Percentiles rank a stretch among this genome's conserved stretches.
phyloP scores from a whole-genome alignment of 345 rosid species.

The Sisymbrium altissimum region DNA sequence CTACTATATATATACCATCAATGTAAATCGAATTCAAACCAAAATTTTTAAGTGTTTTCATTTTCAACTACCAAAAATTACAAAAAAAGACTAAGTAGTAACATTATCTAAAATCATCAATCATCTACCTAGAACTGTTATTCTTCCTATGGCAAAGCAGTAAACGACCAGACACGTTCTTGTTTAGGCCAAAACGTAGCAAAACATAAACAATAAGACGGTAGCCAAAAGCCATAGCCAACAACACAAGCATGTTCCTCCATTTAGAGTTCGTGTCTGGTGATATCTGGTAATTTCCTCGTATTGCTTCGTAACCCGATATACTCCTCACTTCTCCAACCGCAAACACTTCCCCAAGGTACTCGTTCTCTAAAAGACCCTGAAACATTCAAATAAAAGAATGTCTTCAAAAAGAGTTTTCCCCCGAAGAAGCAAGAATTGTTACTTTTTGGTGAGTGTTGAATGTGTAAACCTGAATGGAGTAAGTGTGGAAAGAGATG shows the following conservation, averaged over 20 bases:
- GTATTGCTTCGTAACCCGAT: slow-evolving; percentile 76
- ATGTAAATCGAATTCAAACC: background rate
- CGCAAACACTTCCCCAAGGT: slow-evolving; percentile 69
- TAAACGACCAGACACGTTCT: slow-evolving; percentile 11
- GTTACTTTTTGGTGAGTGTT: background rate
- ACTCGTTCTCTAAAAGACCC: slow-evolving; percentile 98
- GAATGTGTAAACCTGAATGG: slow-evolving; percentile 65
- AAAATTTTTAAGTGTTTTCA: background rate
- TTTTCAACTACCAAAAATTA: slow-evolving; percentile 3
- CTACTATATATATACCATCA: background rate
- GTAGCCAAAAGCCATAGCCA: slow-evolving; percentile 79
- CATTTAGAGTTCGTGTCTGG: slow-evolving; percentile 70
- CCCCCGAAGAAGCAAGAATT: background rate
- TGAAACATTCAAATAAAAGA: slow-evolving; percentile 28
- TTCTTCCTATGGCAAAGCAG: slow-evolving; percentile 14
- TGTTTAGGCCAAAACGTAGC: slow-evolving; percentile 41
- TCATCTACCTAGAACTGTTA: slow-evolving; percentile 23
- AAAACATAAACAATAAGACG: slow-evolving; percentile 59
- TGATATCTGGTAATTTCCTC: slow-evolving; percentile 72
- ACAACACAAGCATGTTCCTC: slow-evolving; percentile 72
- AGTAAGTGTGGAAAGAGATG: slow-evolving; percentile 82
- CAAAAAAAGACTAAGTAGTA: background rate
- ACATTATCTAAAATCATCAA: background rate
- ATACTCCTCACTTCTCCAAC: slow-evolving; percentile 93
- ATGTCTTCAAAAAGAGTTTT: background rate